Base-by-base conservation (phyloP, 371 early-diverging fungal genomes). In the Mortierella sp. region DNA sequence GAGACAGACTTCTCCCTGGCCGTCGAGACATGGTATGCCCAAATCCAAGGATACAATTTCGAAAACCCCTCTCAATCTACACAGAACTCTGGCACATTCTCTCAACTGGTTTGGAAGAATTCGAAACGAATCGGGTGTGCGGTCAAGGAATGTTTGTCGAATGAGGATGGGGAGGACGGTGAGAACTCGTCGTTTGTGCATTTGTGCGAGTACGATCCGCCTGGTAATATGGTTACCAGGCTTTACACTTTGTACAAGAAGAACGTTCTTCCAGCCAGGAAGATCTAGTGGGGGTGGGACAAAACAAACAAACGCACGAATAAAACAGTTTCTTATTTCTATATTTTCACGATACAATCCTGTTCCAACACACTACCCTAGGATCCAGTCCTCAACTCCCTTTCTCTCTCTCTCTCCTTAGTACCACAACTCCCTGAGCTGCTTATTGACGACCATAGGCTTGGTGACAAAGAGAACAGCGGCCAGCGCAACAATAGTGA, bases 401-500 rank as follows among this genome's bases (percentile, higher is more conserved):
- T 24, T 7, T 32, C 18, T 32, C 24, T 32, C 18, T 32, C 4
- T 16, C 60, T 60, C 12, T 29, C 60, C 27, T 32, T 65, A 65
- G 21, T 65, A 65, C 68, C 68, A 65, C 68, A 65, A 65, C 38
- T 65, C 68, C 24, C 8, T 65, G 68, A 65, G 68, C 41, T 38
- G 24, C 68, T 65, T 65, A 41, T 65, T 38, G 38, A 38, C 41
- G 21, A 96, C 95, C 91, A 96, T 93, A 11, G 96, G 95, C 32
- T 91, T 90, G 54, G 93, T 90, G 35, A 96, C 83, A 75, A 92
- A 75, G 74, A 97, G 93, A 35, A 93, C 95, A 10, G 90, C 92
- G 1, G 90, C 88, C 70, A 99, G 89, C 12, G 91, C 95, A n/a
- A 93, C 89, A 38, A 97, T 95, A 1, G 98, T 98, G 75, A 91